These are phyloP conservation scores for Eutypa lata DNA, from an alignment of 2,329 filamentous ascomycete genomes.

Conservation along the genomic window DNA sequence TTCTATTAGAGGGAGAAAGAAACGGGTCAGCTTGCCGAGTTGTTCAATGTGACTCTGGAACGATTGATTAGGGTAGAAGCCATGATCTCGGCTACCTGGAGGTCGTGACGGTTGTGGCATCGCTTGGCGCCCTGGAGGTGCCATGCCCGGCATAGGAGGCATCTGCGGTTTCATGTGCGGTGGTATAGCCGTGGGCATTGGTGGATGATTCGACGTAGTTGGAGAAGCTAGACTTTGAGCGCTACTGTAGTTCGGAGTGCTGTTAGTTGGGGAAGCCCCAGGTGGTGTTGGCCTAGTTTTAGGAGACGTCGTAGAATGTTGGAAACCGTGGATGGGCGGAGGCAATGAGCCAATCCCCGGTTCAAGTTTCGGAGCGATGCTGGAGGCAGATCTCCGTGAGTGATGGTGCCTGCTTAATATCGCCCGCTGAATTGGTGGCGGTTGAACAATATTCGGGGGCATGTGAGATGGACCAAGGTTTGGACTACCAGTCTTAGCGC, in stretches of 20 bases:
- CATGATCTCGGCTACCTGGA: constrained; percentile 35
- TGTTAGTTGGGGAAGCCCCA: constrained; percentile 52
- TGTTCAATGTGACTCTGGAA: constrained; percentile 95
- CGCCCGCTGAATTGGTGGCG: constrained; percentile 74
- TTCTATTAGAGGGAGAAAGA: constrained; percentile 50
- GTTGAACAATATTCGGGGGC: constrained; percentile 66
- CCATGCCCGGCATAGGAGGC: constrained; percentile 32
- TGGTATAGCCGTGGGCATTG: constrained; percentile 39
- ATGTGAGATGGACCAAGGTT: constrained; percentile 68
- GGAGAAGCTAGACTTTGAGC: constrained; percentile 40
- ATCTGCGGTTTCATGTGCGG: constrained; percentile 38
- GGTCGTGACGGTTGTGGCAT: constrained; percentile 34
- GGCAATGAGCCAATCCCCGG: constrained; percentile 45
- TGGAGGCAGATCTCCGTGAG: constrained; percentile 66
- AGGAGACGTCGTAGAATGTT: constrained; percentile 60
- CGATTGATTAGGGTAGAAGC: constrained; percentile 73
- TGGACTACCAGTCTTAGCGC: constrained; percentile 86
- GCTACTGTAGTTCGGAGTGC: constrained; percentile 37
- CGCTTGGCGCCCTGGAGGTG: constrained; percentile 30
- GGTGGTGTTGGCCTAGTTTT: constrained; percentile 79
- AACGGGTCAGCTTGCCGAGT: constrained; percentile 75
- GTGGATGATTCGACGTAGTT: constrained; percentile 45
- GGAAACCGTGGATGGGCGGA: constrained; percentile 39
- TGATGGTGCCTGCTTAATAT: constrained; percentile 77
- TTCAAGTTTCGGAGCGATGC: constrained; percentile 73